Evolutionary conservation across 208 protist genomes (phyloP).

Genomic region (Porcisia deanei): DNA sequence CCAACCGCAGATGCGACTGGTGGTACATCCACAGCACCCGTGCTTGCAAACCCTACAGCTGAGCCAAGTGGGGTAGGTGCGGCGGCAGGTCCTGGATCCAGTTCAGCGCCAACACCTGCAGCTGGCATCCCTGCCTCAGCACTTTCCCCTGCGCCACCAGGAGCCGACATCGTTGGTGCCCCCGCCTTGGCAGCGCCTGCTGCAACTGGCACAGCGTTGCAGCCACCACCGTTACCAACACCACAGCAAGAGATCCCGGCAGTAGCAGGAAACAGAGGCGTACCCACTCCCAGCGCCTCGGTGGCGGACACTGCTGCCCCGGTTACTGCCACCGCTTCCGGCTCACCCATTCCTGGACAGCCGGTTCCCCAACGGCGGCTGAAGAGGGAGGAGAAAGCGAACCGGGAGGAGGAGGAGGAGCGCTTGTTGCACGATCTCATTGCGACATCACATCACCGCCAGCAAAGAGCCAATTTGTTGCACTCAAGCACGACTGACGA

Average conservation of each 20-base stretch:
- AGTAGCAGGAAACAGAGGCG: too few species aligned
- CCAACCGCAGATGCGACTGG: neutral
- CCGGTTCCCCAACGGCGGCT: neutral
- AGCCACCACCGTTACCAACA: neutral
- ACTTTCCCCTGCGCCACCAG: neutral
- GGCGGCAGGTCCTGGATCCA: neutral
- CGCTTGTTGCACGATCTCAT: constrained; percentile 20
- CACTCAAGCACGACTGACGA: neutral
- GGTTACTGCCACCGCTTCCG: neutral
- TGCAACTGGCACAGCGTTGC: neutral
- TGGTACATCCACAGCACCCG: neutral
- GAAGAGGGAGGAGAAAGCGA: constrained; percentile 9
- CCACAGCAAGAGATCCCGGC: neutral
- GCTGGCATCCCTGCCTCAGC: neutral
- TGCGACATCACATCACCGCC: neutral
- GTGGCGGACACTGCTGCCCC: neutral
- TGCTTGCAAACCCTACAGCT: neutral
- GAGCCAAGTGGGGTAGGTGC: neutral
- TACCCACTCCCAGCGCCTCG: neutral
- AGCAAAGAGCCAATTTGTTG: neutral
- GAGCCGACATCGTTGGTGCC: neutral
- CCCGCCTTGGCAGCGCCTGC: neutral
- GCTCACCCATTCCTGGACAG: neutral
- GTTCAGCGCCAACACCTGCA: neutral
- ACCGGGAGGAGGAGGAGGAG: neutral